Conservation (phyloP, 1,284 basidiomycete species). For the Melampsora americana region DNA sequence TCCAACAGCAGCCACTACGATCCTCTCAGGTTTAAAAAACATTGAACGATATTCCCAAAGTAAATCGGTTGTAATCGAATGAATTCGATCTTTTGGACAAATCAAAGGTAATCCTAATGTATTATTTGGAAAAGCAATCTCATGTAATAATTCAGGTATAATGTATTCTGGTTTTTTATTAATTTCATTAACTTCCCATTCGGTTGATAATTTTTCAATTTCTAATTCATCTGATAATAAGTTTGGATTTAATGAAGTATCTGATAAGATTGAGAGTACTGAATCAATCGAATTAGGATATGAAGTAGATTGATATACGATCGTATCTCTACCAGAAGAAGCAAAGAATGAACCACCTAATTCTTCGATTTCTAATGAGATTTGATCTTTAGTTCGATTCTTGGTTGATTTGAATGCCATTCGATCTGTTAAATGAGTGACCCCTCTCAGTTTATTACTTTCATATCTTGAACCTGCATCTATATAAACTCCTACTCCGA, state of each 20-base stretch:
- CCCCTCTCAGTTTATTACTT: constrained; percentile 3
- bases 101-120: constrained; percentile 41
- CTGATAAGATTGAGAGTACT: constrained; percentile 26
- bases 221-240: constrained; percentile 18
- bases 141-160: constrained; percentile 39
- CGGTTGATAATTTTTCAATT: constrained; percentile 22
- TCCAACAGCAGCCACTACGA: constrained; percentile 39
- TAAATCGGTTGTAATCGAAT: constrained; percentile 20
- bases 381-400: constrained; percentile 31
- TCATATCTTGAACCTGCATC: constrained; percentile 37
- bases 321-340: constrained; percentile 35
- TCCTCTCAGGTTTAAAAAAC: constrained; percentile 39
- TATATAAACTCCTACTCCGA: constrained; percentile 34
- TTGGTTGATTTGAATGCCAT: constrained; percentile 39
- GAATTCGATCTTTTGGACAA: constrained; percentile 38
- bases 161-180: constrained; percentile 38
- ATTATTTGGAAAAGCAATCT: constrained; percentile 38
- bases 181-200: constrained; percentile 41
- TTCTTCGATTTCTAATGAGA: constrained; percentile 33
- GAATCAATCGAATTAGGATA: constrained; percentile 34
- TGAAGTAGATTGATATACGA: constrained; percentile 41
- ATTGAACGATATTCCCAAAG: constrained; percentile 29
- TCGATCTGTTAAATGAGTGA: constrained; percentile 39
- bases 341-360: constrained; percentile 41
- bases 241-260: constrained; percentile 35